These are phyloP conservation scores for Corchorus olitorius DNA, from an alignment of 345 rosid species.

Conservation along the genomic window DNA sequence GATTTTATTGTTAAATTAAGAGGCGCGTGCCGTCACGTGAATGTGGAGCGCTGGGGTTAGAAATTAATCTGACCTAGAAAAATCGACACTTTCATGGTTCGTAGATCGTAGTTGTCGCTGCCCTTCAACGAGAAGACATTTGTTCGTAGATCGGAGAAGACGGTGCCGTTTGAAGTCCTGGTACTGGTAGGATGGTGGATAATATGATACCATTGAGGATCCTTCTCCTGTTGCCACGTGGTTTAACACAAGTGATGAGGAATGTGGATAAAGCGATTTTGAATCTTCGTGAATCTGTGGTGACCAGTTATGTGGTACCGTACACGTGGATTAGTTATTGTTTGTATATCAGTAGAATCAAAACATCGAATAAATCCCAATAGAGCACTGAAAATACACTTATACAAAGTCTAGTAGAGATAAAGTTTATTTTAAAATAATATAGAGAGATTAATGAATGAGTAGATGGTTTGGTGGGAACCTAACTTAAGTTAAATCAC, in stretches of 20 bases:
- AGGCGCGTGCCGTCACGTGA: background rate
- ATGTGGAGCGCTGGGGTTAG: background rate
- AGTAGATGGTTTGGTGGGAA: too few relatives aligned
- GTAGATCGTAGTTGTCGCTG: conserved; percentile 27
- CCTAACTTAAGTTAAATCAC: too few relatives aligned
- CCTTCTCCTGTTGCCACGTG: conserved; percentile 31
- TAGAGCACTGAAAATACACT: too few relatives aligned
- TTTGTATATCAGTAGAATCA: background rate
- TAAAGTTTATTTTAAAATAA: too few relatives aligned
- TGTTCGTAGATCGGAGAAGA: background rate
- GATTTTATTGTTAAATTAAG: too few relatives aligned
- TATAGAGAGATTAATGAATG: background rate
- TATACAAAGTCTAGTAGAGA: too few relatives aligned
- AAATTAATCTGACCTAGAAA: background rate
- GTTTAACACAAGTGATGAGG: background rate
- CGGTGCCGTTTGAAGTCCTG: conserved; percentile 17
- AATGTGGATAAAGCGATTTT: conserved; percentile 18
- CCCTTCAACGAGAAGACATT: conserved; percentile 28
- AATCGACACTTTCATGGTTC: background rate
- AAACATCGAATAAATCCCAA: background rate
- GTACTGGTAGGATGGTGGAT: background rate
- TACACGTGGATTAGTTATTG: conserved; percentile 24
- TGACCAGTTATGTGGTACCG: background rate
- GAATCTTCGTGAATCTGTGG: conserved; percentile 15
- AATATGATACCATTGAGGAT: background rate